Evolutionary conservation across 2,329 filamentous ascomycete genomes (phyloP).

Genomic region (Fusarium sp.): DNA sequence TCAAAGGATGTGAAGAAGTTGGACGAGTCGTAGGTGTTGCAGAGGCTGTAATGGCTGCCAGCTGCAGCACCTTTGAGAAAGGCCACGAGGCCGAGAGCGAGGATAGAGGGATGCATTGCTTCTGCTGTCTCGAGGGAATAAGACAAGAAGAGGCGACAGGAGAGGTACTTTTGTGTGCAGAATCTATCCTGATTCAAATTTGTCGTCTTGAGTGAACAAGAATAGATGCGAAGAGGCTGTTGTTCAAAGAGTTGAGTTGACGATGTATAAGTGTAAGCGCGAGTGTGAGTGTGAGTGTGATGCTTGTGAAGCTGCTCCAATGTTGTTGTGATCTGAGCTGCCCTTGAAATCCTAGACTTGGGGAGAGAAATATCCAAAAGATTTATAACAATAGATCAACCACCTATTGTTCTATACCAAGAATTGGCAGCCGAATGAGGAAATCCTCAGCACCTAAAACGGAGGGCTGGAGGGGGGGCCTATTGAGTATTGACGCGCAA

Average conservation of each 20-base stretch:
- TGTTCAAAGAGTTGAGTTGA: conserved; percentile 9
- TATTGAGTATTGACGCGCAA: conserved; percentile 16
- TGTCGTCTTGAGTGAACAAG: conserved; percentile 11
- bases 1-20: conserved; percentile 68
- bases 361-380: conserved; percentile 2
- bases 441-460: conserved; percentile 27
- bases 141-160: conserved; percentile 2
- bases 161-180: neutral
- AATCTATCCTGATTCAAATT: conserved; percentile 13
- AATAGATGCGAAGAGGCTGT: conserved; percentile 12
- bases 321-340: neutral
- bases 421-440: conserved; percentile 10
- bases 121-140: conserved; percentile 21
- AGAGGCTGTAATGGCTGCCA: conserved; percentile 56
- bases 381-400: conserved; percentile 32
- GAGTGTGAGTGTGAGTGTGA: neutral
- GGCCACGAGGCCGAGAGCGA: conserved; percentile 46
- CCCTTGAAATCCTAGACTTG: neutral
- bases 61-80: conserved; percentile 44
- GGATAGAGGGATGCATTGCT: conserved; percentile 41
- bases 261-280: neutral
- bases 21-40: conserved; percentile 59
- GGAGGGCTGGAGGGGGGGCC: conserved; percentile 27
- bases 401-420: conserved; percentile 33
- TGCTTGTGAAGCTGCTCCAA: neutral